Conservation (phyloP, 495 filamentous ascomycete genomes). For the Amorphotheca resinae region DNA sequence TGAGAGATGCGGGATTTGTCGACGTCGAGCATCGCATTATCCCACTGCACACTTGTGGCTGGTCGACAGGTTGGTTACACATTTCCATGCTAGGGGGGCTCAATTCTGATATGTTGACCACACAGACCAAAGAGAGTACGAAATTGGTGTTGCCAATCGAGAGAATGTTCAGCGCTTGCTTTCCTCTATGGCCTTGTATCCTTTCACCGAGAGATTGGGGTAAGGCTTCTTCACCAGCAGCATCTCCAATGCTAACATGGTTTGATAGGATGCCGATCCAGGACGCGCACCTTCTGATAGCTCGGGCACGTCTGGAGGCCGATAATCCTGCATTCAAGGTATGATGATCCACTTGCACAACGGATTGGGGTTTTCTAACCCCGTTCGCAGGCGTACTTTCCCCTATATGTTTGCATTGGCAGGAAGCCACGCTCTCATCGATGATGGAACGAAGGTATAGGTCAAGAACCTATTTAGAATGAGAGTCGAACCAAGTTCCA, state of each 20-base stretch:
- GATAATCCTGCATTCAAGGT: constrained; percentile 51
- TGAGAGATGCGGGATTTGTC: constrained; percentile 57
- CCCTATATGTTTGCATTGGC: constrained; percentile 54
- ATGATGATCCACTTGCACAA: too few species aligned
- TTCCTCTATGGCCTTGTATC: constrained; percentile 49
- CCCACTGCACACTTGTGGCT: constrained; percentile 58
- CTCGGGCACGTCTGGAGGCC: constrained; percentile 54
- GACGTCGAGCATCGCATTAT: constrained; percentile 63
- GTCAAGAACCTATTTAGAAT: too few species aligned
- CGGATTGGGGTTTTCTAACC: neutral
- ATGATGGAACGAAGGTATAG: neutral
- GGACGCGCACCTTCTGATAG: constrained; percentile 51
- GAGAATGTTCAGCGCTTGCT: constrained; percentile 50
- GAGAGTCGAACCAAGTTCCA: too few species aligned
- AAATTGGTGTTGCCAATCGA: constrained; percentile 48
- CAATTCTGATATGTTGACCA: neutral
- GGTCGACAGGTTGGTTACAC: constrained; percentile 49
- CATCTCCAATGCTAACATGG: neutral
- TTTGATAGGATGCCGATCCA: constrained; percentile 42
- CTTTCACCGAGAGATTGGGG: constrained; percentile 30
- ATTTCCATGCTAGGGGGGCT: neutral
- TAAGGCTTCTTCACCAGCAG: constrained; percentile 15
- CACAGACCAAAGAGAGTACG: constrained; percentile 45
- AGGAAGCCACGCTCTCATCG: constrained; percentile 28
- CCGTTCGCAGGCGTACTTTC: constrained; percentile 58